Base-by-base conservation (phyloP, 306 rosid genomes). In the Elaeagnus macrophylla region DNA sequence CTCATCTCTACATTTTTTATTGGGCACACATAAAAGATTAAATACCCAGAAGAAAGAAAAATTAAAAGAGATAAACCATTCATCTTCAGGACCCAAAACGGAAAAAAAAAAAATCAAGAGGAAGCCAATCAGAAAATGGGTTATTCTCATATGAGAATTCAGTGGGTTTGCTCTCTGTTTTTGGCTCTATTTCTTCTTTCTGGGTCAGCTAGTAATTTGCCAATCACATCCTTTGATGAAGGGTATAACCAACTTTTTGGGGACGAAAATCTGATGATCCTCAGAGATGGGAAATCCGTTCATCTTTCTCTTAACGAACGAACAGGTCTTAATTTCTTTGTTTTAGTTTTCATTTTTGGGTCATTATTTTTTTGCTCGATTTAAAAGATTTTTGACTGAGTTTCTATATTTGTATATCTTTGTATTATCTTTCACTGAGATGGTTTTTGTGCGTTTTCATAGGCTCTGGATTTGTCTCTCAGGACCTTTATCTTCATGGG, bases 381-480 rank as follows among this genome's bases (percentile, higher is more conserved):
- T 37, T 59, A 72, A 38, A 18, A 10, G 40, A 41, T 16, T 69
- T 65, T 61, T 54, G 39, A 42, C 9, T 48, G 44, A 67, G 48
- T n/a, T 43, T 54, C 47, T 38, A 52, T 56, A 42, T 10, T 52
- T 45, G 35, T 51, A 12, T 48, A 48, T 51, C 37, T 20, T 54
- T 53, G 53, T 60, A 54, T 54, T 5, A 37, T 37, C n/a, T 67
- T 39, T 51, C 25, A 0, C 13, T 68, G 47, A 7, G 16, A 39
- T 0, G 37, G 19, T 60, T n/a, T 58, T 18, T 66, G 52, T 12
- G 15, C 6, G 6, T 39, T 53, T 53, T 48, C 71, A 5, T 81
- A 90, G 97, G 97, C 14, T 86, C 97, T 72, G 97, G 97, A 68
- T 90, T 90, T 76, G 91, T 77, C 32, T 83, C 97, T 62, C 97